Evolutionary conservation across 768 basidiomycete genomes (phyloP), one percentile per base, ranked within the genome.

Genomic region (Leucocoprinus birnbaumii): DNA sequence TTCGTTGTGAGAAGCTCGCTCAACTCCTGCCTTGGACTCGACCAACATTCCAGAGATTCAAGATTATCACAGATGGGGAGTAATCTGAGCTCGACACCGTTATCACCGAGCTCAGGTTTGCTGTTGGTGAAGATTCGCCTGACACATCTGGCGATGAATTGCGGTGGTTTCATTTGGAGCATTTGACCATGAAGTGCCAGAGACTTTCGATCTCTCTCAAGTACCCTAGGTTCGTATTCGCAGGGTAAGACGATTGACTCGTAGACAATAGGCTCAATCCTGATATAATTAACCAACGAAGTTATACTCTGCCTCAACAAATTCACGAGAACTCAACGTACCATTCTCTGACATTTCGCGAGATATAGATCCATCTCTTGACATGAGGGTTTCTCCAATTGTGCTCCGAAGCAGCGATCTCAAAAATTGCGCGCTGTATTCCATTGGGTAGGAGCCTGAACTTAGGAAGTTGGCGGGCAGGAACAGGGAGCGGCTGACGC

Each of bases 291-390:
- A n/a, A n/a, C n/a, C n/a, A 31, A 31, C 31, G 11, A 5, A 11
- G 31, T 31, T 31, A 31, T 31, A 9, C 21, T 19, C 9, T 14
- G 19, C 19, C 9, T 22, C 2, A 1, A 26, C 16, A 6, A 13
- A 22, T 16, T 26, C 26, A 27, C 3, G 4, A 41, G 18, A 43
- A 16, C 10, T 27, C 40, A 25, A 24, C 26, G 19, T n/a, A 51
- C 50, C 50, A 51, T 26, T 51, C 50, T 18, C 8, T 51, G 24
- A 51, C 50, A 27, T 51, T 51, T 14, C 35, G 50, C 13, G 41
- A 51, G 14, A 42, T 27, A 25, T 34, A 42, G 10, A 43, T 16
- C 50, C 50, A 51, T 2, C 42, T 13, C 11, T 25, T n/a, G 31
- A 31, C 31, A 31, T 31, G 31, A 31, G 5, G 31, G 31, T 31